A percentile compares a stretch with the other conserved stretches of the same genome.
These are phyloP conservation scores for Sugiyamaella chiloensis DNA, from an alignment of 805 yeast species.

Conservation along the genomic window DNA sequence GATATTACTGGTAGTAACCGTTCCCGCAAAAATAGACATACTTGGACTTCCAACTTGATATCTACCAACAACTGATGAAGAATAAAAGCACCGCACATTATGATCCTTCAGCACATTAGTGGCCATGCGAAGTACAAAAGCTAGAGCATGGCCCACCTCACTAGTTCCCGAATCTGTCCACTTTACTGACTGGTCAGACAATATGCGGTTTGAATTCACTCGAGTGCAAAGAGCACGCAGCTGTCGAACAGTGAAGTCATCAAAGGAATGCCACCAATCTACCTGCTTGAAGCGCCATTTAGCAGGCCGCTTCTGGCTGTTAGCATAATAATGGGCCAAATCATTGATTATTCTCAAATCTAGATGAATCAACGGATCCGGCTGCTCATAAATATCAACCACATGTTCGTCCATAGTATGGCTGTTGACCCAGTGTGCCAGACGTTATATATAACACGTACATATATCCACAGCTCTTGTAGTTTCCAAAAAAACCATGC, in stretches of 20 bases:
- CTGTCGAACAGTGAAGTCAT: not conserved
- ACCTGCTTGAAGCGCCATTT: not conserved
- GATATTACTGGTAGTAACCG: not conserved
- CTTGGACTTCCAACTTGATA: slow-evolving; percentile 15
- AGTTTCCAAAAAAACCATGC: too few species aligned
- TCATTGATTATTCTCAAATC: not conserved
- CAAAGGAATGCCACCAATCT: not conserved
- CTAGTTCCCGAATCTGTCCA: slow-evolving; percentile 5
- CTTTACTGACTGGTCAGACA: not conserved
- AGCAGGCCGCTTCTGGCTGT: not conserved
- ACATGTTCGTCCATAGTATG: too few species aligned
- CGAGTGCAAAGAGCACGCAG: not conserved
- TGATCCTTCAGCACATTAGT: slow-evolving; percentile 15
- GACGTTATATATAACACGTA: too few species aligned
- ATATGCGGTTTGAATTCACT: not conserved
- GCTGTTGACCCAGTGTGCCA: too few species aligned
- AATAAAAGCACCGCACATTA: slow-evolving; percentile 9
- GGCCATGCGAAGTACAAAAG: slow-evolving; percentile 1
- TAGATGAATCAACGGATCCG: not conserved
- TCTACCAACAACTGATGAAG: slow-evolving; percentile 1
- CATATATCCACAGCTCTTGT: too few species aligned
- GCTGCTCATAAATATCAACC: too few species aligned
- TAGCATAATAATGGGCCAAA: not conserved
- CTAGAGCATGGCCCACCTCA: slow-evolving; percentile 10
- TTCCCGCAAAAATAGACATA: slow-evolving; percentile 7